phyloP scores from a whole-genome alignment of 192 early-diverging fungal genomes.

The Umbelopsis vinacea region DNA sequence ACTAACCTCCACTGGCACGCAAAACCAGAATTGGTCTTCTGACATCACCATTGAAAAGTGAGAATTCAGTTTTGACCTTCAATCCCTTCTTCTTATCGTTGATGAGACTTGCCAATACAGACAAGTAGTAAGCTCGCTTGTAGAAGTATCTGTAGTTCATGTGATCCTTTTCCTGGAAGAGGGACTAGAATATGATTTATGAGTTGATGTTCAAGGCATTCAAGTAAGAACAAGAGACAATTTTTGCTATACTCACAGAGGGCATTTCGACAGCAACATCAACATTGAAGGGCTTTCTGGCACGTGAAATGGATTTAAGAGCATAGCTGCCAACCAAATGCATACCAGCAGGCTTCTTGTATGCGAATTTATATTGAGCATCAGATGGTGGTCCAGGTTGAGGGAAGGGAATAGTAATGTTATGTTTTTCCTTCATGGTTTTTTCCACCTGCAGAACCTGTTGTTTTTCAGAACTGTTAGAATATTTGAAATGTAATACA shows the following conservation, averaged over 20 bases:
- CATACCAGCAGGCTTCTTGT: conserved; percentile 72
- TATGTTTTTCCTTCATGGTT: conserved; percentile 57
- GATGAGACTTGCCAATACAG: conserved; percentile 69
- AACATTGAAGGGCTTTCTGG: conserved; percentile 69
- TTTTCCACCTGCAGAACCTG: conserved; percentile 49
- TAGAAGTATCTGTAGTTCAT: conserved; percentile 94
- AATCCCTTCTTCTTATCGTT: conserved; percentile 54
- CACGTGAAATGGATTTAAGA: conserved; percentile 71
- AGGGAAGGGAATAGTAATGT: conserved; percentile 75
- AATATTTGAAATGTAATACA: conserved; percentile 25
- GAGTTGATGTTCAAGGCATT: background rate
- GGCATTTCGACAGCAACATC: conserved; percentile 96
- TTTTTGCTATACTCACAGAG: conserved; percentile 31
- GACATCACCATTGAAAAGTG: conserved; percentile 60
- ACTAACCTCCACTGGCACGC: conserved; percentile 55
- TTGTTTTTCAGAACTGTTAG: background rate
- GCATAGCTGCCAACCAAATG: conserved; percentile 89
- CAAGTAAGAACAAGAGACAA: background rate
- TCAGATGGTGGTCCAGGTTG: conserved; percentile 73
- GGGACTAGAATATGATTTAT: conserved; percentile 33
- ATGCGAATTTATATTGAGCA: conserved; percentile 79
- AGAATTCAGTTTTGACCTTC: conserved; percentile 54
- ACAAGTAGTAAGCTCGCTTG: conserved; percentile 93
- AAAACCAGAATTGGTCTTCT: conserved; percentile 68
- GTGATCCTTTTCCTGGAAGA: conserved; percentile 94